A percentile compares a stretch with the other conserved stretches of the same genome.
phyloP scores from a whole-genome alignment of 192 early-diverging fungal species.

The Backusella sp. region DNA sequence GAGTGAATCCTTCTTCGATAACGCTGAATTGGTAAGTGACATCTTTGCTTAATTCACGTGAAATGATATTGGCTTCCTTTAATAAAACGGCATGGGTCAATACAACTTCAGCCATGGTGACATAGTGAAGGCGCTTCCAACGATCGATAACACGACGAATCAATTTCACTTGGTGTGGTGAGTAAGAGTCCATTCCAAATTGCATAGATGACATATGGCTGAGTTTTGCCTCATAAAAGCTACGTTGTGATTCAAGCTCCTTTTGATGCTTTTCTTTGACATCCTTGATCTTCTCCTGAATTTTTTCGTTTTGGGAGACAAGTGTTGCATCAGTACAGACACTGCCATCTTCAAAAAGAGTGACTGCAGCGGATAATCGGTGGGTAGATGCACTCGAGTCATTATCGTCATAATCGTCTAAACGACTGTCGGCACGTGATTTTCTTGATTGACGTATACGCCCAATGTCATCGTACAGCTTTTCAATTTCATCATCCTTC shows the following conservation, averaged over 20 bases:
- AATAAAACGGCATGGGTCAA: slow-evolving; percentile 65
- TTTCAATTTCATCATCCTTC: slow-evolving; percentile 56
- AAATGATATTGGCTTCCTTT: slow-evolving; percentile 90
- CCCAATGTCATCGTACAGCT: slow-evolving; percentile 54
- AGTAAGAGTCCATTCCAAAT: neutral
- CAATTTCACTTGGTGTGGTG: slow-evolving; percentile 32
- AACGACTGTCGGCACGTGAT: slow-evolving; percentile 49
- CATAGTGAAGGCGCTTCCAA: slow-evolving; percentile 55
- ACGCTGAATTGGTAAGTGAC: slow-evolving; percentile 83
- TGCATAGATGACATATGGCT: slow-evolving; percentile 37
- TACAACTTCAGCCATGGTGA: slow-evolving; percentile 63
- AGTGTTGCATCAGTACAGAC: slow-evolving; percentile 24
- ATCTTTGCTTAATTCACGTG: slow-evolving; percentile 76
- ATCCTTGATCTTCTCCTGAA: slow-evolving; percentile 43
- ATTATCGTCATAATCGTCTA: slow-evolving; percentile 20
- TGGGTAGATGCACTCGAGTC: slow-evolving; percentile 6
- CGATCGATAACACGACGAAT: slow-evolving; percentile 40
- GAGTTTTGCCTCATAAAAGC: slow-evolving; percentile 55
- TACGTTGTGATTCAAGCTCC: slow-evolving; percentile 47
- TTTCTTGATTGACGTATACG: slow-evolving; percentile 48
- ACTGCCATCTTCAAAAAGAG: slow-evolving; percentile 30
- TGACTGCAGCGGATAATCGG: slow-evolving; percentile 8
- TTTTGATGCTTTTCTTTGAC: slow-evolving; percentile 52
- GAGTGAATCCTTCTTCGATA: slow-evolving; percentile 55
- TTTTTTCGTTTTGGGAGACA: slow-evolving; percentile 16